Evolutionary conservation across 148 eudicot species (phyloP).

Genomic region (Rheum nobile): DNA sequence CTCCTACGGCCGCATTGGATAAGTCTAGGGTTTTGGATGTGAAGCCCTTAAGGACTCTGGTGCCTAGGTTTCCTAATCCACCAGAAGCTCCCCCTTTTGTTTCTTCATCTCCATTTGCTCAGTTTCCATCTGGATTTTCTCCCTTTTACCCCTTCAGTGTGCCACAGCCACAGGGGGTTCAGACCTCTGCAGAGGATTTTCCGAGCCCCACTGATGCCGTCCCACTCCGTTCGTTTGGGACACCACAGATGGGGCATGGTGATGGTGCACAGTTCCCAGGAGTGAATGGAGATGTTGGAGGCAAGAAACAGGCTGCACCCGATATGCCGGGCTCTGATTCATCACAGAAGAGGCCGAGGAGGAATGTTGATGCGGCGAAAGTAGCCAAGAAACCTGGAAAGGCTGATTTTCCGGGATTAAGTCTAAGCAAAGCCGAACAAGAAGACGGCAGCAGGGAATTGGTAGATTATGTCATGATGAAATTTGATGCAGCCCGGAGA

Average conservation of each 20-base stretch:
- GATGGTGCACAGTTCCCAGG: slow-evolving; percentile 21
- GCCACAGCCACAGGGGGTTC: slow-evolving; percentile 11
- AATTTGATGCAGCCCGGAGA: slow-evolving; percentile 56
- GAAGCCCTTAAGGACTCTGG: slow-evolving; percentile 48
- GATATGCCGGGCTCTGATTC: slow-evolving; percentile 12
- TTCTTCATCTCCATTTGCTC: slow-evolving; percentile 38
- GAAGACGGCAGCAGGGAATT: slow-evolving; percentile 49
- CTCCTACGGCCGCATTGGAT: slow-evolving; percentile 23
- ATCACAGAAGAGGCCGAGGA: slow-evolving; percentile 23
- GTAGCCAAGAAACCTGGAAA: slow-evolving; percentile 18
- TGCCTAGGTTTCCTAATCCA: slow-evolving; percentile 50
- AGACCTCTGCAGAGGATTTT: not conserved
- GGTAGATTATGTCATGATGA: slow-evolving; percentile 34
- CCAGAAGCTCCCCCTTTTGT: slow-evolving; percentile 54
- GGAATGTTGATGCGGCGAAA: slow-evolving; percentile 15
- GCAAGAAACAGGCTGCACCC: slow-evolving; percentile 23
- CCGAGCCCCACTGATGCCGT: slow-evolving; percentile 36
- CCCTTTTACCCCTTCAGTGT: slow-evolving; percentile 46
- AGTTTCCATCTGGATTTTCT: slow-evolving; percentile 40
- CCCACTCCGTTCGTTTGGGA: slow-evolving; percentile 65
- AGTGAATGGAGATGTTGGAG: slow-evolving; percentile 34
- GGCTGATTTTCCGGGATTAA: slow-evolving; percentile 15
- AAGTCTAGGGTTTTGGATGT: slow-evolving; percentile 57
- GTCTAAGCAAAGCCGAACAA: slow-evolving; percentile 26
- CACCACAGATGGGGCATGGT: slow-evolving; percentile 34